phyloP scores from a whole-genome alignment of 2,329 filamentous ascomycete species.

The Sporothrix brunneoviolacea region DNA sequence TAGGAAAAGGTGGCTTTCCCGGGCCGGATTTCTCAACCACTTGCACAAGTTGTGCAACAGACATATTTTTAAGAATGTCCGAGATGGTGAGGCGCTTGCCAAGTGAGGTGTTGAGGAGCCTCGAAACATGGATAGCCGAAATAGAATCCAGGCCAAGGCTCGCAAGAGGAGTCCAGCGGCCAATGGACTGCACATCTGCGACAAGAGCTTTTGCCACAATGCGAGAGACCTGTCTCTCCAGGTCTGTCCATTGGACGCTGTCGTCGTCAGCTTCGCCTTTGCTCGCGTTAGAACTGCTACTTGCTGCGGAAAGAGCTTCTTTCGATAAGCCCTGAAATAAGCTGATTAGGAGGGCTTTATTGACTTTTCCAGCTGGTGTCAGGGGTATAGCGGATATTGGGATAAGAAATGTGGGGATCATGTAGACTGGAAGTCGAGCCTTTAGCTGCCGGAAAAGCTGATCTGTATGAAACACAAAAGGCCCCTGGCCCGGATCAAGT shows the following conservation, averaged over 20 bases:
- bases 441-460: conserved; percentile 49
- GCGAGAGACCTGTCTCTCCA: conserved; percentile 50
- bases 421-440: conserved; percentile 61
- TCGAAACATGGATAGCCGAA: conserved; percentile 66
- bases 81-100: conserved; percentile 56
- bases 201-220: conserved; percentile 46
- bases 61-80: conserved; percentile 60
- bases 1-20: background rate
- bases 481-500: conserved; percentile 29
- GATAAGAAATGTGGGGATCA: conserved; percentile 70
- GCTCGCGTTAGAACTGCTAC: background rate
- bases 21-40: conserved; percentile 17
- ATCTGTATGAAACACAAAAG: conserved; percentile 23
- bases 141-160: conserved; percentile 79
- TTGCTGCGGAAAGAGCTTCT: conserved; percentile 23
- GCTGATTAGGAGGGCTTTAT: conserved; percentile 47
- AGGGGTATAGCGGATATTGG: conserved; percentile 63
- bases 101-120: conserved; percentile 42
- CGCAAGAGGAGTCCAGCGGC: conserved; percentile 64
- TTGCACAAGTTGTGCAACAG: conserved; percentile 53
- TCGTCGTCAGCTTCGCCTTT: background rate
- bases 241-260: conserved; percentile 16
- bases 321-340: conserved; percentile 41
- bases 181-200: conserved; percentile 41
- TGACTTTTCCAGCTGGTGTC: conserved; percentile 68